These are phyloP conservation scores for Onygenales sp. DNA, from an alignment of 2,329 filamentous ascomycete species.

Conservation along the genomic window DNA sequence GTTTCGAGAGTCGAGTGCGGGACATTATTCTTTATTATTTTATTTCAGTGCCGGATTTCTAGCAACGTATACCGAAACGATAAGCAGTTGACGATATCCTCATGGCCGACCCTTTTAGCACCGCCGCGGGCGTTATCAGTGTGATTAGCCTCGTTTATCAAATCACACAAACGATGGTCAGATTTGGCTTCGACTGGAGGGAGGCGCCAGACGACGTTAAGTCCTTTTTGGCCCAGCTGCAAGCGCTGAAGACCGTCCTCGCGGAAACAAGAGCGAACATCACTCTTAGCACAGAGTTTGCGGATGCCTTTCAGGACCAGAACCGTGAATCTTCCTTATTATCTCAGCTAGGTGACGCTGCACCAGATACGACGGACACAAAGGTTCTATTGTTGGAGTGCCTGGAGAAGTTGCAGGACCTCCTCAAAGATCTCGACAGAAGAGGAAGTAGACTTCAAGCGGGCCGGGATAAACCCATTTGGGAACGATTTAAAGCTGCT, in stretches of 20 bases:
- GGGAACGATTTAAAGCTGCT: not conserved
- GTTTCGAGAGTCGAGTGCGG: no score
- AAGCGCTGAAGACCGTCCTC: not conserved
- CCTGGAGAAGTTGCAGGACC: not conserved
- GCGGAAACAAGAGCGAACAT: not conserved
- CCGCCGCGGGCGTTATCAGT: not conserved
- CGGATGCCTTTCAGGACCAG: not conserved
- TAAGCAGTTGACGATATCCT: not conserved
- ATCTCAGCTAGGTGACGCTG: not conserved
- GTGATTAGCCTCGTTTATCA: not conserved
- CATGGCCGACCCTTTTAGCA: not conserved
- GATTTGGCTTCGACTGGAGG: not conserved
- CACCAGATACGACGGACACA: not conserved
- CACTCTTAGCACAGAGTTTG: not conserved
- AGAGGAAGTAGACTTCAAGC: not conserved
- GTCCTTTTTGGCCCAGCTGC: not conserved
- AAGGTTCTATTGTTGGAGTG: not conserved
- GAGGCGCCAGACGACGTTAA: not conserved
- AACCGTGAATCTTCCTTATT: not conserved
- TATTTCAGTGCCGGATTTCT: no score
- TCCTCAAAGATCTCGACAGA: not conserved
- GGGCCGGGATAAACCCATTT: not conserved
- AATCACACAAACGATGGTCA: not conserved
- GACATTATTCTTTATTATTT: no score
- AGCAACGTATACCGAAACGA: no score